Evolutionary conservation across 2,329 filamentous ascomycete genomes (phyloP).

Genomic region (Seiridium unicorne): DNA sequence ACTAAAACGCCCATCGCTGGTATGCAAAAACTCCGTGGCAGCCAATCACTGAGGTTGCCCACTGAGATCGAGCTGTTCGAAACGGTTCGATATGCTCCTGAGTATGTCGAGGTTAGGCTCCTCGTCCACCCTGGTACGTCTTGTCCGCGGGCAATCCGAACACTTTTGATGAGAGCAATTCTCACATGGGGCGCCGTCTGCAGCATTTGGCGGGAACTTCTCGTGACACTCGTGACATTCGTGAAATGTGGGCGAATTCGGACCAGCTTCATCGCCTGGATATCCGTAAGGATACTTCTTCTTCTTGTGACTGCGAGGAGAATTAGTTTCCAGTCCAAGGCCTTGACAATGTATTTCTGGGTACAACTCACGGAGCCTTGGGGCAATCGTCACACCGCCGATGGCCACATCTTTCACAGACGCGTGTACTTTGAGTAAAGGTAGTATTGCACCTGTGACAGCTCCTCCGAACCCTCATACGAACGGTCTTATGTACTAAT

Average conservation of each 20-base stretch:
- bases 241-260: constrained; percentile 50
- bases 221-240: constrained; percentile 63
- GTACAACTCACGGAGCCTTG: constrained; percentile 67
- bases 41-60: neutral
- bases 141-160: constrained; percentile 55
- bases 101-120: neutral
- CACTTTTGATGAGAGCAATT: constrained; percentile 63
- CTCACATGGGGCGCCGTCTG: constrained; percentile 53
- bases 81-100: constrained; percentile 3
- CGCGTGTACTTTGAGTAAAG: constrained; percentile 57
- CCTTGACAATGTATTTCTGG: neutral
- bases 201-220: constrained; percentile 50
- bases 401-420: constrained; percentile 69
- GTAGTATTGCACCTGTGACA: constrained; percentile 72
- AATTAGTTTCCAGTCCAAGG: neutral
- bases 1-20: neutral
- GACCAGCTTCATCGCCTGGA: constrained; percentile 61
- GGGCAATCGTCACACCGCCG: constrained; percentile 77
- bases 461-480: constrained; percentile 70
- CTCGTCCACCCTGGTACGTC: constrained; percentile 49
- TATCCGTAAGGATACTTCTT: constrained; percentile 70
- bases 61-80: constrained; percentile 6
- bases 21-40: neutral
- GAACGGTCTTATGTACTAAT: constrained; percentile 67
- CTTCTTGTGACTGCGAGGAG: constrained; percentile 54